Conservation (phyloP, 148 eudicot species). For the Chenopodium berlandieri region DNA sequence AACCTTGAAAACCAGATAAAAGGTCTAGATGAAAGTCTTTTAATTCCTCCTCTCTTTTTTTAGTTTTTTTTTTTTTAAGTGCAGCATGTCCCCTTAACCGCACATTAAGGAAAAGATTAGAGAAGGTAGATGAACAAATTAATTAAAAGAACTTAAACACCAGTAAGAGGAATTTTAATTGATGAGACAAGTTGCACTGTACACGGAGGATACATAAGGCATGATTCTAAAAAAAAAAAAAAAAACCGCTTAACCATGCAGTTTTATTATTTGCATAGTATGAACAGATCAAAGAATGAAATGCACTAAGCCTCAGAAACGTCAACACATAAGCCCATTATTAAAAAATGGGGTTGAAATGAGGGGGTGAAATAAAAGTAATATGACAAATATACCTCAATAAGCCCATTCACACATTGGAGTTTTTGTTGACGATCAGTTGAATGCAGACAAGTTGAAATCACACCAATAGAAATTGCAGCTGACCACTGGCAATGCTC, state of each 20-base stretch:
- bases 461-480: slow-evolving; percentile 85
- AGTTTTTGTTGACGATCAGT: slow-evolving; percentile 78
- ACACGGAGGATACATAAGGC: neutral
- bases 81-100: too few species aligned
- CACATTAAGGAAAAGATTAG: too few species aligned
- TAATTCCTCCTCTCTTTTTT: neutral
- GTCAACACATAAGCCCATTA: neutral
- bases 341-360: neutral
- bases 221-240: neutral
- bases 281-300: neutral
- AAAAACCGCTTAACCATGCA: neutral
- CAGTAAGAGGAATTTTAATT: too few species aligned
- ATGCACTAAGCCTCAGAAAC: neutral
- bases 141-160: too few species aligned
- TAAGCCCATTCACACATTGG: slow-evolving; percentile 59
- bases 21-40: neutral
- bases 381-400: slow-evolving; percentile 51
- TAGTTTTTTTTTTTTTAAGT: too few species aligned
- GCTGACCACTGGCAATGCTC: slow-evolving; percentile 98
- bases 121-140: too few species aligned
- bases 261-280: neutral
- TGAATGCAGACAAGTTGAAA: slow-evolving; percentile 72
- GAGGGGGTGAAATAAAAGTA: neutral
- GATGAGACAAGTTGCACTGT: too few species aligned
- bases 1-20: neutral